Evolutionary conservation across 306 rosid genomes (phyloP), one percentile per base, ranked within the genome.

Genomic region (Quercus robur): DNA sequence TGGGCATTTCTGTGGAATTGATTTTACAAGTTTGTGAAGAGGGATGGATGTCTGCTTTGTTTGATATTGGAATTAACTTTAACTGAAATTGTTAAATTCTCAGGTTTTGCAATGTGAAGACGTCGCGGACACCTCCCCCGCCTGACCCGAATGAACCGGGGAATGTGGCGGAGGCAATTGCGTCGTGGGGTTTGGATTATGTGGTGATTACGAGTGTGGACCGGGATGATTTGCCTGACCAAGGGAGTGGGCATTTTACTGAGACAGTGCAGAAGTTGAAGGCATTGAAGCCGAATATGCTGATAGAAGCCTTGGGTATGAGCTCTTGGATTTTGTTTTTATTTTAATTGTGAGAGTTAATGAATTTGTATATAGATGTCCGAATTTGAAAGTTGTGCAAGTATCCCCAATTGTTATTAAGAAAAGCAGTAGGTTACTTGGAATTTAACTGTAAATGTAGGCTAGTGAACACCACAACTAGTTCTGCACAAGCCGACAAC

Each of bases 151-250:
- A 91, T 56, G 99, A 96, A 77, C 99, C 99, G n/a, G 76, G 84
- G 77, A 96, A 96, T 78, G 99, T 96, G 84, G 99, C 99, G 49
- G 99, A 96, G 87, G 99, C 99, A 57, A 93, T 96, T 69, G 99
- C 94, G 26, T 93, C 98, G 0, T 95, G 99, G 99, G 99, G 99
- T 75, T 87, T 96, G 93, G 99, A 89, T 76, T 96, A 96, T 77
- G 99, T 96, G 82, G 99, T 96, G 73, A 93, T 96, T 82, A 96
- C 99, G 1, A 96, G 99, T 75, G 99, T 96, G 81, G 99, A 96
- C 81, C 90, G 98, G 76, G 99, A 96, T 80, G 99, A 96, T 88
- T 84, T 96, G 63, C 85, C 92, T 71, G 99, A 96, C 86, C 99
- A 96, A 83, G 99, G 99, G 82, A 93, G 99, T 79, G 93, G 89